Base-by-base conservation (phyloP, 345 rosid species). In the Acer campestre region DNA sequence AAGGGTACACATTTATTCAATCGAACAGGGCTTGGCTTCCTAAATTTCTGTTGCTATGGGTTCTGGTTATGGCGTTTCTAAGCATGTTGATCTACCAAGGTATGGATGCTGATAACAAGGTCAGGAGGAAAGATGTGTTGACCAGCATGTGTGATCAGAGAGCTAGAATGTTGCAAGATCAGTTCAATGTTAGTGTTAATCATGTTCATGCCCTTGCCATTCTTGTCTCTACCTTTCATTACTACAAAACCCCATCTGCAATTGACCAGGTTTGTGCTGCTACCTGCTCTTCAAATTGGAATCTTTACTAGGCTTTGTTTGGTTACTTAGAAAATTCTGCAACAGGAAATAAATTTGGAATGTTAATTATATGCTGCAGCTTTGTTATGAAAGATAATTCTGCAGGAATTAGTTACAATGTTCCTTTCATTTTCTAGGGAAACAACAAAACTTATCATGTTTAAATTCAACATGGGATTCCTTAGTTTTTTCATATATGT, bases 181-280 rank as follows among this genome's bases (percentile, higher is more conserved):
- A 91, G 72, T 96, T 96, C 77, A 91, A 82, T 88, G 99, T 96
- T 79, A 93, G 98, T 82, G 99, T 93, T 70, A 96, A 96, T 76
- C 99, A 96, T 88, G 98, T 96, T 61, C 99, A 96, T 74, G 99
- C 98, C 74, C 90, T 96, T 75, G 97, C 99, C 74, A 88, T 96
- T 81, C 97, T 96, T 68, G 97, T 96, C 84, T 96, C 99, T 67
- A 93, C 99, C 75, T 96, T 96, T 69, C 97, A 92, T 81, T 96
- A 91, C 86, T 90, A 84, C 89, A 93, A 89, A 87, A 90, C 85
- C 77, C 98, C 99, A 56, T 93, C 99, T 78, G 97, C 99, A 18
- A 94, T 96, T 61, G 98, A 96, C 88, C 98, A 96, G 99, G 99
- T 96, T 83, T 78, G 75, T 81, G 68, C 38, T 23, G 40, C 23